Evolutionary conservation across 2,329 filamentous ascomycete species (phyloP).

Genomic region (Fusarium abutilonis): DNA sequence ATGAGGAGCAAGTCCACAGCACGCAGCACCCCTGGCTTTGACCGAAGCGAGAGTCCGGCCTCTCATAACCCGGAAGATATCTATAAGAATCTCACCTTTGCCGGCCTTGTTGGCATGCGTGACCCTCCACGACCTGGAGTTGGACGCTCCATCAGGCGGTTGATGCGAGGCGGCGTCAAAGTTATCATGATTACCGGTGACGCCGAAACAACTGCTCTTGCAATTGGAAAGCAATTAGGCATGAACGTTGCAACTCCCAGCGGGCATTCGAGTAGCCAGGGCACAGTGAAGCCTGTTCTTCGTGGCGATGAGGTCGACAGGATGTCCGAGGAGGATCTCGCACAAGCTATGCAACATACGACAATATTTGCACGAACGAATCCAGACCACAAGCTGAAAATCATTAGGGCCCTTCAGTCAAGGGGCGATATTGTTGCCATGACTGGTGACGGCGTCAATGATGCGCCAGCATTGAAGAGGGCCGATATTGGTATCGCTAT

Average conservation of each 20-base stretch:
- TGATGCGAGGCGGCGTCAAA: conserved; percentile 94
- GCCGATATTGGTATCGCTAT: conserved; percentile 98
- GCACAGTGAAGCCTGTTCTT: conserved; percentile 76
- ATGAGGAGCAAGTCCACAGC: conserved; percentile 55
- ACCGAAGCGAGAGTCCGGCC: conserved; percentile 52
- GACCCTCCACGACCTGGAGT: conserved; percentile 94
- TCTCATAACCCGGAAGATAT: conserved; percentile 70
- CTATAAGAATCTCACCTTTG: conserved; percentile 87
- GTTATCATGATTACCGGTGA: conserved; percentile 99
- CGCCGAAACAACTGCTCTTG: conserved; percentile 91
- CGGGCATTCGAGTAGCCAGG: conserved; percentile 63
- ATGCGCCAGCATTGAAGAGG: conserved; percentile 94
- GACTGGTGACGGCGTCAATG: conserved; percentile 98
- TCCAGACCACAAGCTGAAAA: conserved; percentile 98
- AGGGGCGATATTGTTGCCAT: conserved; percentile 97
- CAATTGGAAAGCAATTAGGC: conserved; percentile 93
- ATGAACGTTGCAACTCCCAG: conserved; percentile 77
- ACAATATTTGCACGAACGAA: conserved; percentile 97
- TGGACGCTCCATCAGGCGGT: conserved; percentile 83
- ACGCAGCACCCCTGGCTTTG: conserved; percentile 63
- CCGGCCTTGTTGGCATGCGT: conserved; percentile 95
- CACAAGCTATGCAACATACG: conserved; percentile 84
- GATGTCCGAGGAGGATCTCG: conserved; percentile 87
- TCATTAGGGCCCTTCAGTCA: conserved; percentile 88
- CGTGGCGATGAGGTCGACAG: conserved; percentile 91